phyloP scores from a whole-genome alignment of 805 yeast genomes.

The Candida quercuum region DNA sequence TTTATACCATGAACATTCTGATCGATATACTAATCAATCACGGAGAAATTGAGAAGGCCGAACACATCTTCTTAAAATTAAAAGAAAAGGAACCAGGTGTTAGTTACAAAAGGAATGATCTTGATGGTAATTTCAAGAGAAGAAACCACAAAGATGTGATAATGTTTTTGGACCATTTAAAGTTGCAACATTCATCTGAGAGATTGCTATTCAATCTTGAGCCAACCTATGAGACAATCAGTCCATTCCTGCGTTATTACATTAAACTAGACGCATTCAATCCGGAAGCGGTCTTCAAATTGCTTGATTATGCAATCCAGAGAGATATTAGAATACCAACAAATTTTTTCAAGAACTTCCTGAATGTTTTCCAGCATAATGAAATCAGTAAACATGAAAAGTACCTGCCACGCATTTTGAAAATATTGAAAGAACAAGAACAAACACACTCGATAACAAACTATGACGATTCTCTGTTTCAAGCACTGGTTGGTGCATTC shows the following conservation, averaged over 20 bases:
- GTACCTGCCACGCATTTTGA: background rate
- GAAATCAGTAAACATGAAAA: background rate
- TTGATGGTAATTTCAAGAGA: constrained; percentile 3
- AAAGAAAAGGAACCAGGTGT: background rate
- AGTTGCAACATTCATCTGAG: constrained; percentile 1
- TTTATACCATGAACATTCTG: constrained; percentile 5
- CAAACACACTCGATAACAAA: background rate
- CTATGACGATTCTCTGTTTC: background rate
- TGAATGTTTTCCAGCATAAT: background rate
- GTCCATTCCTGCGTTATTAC: constrained; percentile 10
- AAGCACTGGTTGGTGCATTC: background rate
- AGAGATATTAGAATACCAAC: constrained; percentile 1
- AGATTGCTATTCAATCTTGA: constrained; percentile 6
- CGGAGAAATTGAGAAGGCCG: constrained; percentile 6
- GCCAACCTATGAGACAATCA: constrained; percentile 13
- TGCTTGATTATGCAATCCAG: constrained; percentile 3
- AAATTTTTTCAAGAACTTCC: background rate
- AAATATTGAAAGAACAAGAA: background rate
- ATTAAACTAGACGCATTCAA: constrained; percentile 2
- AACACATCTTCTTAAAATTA: background rate
- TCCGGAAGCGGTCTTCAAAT: constrained; percentile 2
- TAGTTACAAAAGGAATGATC: background rate
- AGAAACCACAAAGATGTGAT: constrained; percentile 4
- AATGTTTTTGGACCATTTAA: constrained; percentile 9
- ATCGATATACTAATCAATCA: constrained; percentile 5